Conservation (phyloP, 768 basidiomycete species). For the Tricholoma bakamatsutake region DNA sequence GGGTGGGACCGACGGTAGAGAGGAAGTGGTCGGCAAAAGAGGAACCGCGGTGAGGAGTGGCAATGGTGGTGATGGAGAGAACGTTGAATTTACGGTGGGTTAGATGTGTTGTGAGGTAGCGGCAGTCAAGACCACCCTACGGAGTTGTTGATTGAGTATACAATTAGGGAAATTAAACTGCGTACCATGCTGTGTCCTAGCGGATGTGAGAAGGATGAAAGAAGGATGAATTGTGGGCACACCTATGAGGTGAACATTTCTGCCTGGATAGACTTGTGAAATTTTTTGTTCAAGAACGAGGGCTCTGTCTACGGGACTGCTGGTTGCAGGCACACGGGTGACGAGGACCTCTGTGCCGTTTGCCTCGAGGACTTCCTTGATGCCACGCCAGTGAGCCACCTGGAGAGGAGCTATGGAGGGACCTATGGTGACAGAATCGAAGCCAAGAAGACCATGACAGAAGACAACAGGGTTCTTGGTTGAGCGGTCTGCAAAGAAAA, state of each 20-base stretch:
- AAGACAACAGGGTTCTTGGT: slow-evolving; percentile 87
- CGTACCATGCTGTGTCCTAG: slow-evolving; percentile 71
- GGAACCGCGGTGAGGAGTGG: slow-evolving; percentile 92
- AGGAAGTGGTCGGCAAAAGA: slow-evolving; percentile 91
- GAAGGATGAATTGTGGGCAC: slow-evolving; percentile 11
- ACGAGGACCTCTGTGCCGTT: slow-evolving; percentile 89
- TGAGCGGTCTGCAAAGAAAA: slow-evolving; percentile 50
- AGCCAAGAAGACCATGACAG: slow-evolving; percentile 91
- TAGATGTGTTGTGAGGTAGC: slow-evolving; percentile 80
- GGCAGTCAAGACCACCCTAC: slow-evolving; percentile 86
- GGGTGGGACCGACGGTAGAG: slow-evolving; percentile 56
- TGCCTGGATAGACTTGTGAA: slow-evolving; percentile 71
- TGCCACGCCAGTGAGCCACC: slow-evolving; percentile 95
- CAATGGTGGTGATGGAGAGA: slow-evolving; percentile 87
- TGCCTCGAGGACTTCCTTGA: slow-evolving; percentile 85
- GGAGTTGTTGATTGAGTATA: not conserved
- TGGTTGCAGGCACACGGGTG: slow-evolving; percentile 90
- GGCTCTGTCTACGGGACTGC: slow-evolving; percentile 82
- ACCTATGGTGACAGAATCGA: slow-evolving; percentile 79
- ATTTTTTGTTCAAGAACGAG: slow-evolving; percentile 84
- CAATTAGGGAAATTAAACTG: not conserved
- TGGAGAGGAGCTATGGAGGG: slow-evolving; percentile 73
- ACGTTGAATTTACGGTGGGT: slow-evolving; percentile 73
- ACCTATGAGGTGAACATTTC: slow-evolving; percentile 85
- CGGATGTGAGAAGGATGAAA: slow-evolving; percentile 3